These are phyloP conservation scores for Alternaria viburni DNA, from an alignment of 2,329 filamentous ascomycete species.

Conservation along the genomic window DNA sequence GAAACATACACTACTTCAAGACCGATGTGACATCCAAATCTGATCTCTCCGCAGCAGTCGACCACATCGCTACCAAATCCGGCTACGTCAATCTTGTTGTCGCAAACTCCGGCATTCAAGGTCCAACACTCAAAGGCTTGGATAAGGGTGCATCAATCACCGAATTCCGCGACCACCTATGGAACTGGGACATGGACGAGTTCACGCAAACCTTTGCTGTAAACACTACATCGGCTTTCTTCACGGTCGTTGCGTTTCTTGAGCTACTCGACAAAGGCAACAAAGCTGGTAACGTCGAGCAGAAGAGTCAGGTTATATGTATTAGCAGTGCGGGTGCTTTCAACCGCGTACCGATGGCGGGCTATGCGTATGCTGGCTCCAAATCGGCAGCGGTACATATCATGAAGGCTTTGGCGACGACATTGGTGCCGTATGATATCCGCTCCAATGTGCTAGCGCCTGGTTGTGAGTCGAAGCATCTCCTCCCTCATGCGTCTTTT, in stretches of 20 bases:
- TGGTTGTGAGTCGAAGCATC: conserved; percentile 34
- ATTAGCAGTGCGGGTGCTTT: conserved; percentile 9
- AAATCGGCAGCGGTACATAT: conserved; percentile 51
- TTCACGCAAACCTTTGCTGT: conserved; percentile 35
- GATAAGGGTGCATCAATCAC: not conserved
- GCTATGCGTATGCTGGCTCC: conserved; percentile 25
- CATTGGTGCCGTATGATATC: conserved; percentile 49
- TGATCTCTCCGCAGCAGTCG: conserved; percentile 19
- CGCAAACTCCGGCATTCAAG: conserved; percentile 28
- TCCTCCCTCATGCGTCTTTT: not conserved
- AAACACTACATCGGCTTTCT: conserved; percentile 50
- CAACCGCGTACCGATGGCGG: conserved; percentile 23
- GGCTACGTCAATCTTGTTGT: conserved; percentile 33
- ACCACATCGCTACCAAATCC: conserved; percentile 12
- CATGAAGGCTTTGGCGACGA: conserved; percentile 56
- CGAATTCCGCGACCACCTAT: conserved; percentile 8
- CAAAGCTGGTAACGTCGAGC: conserved; percentile 11
- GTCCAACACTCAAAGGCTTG: conserved; percentile 15
- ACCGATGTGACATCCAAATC: conserved; percentile 29
- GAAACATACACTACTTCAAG: conserved; percentile 17
- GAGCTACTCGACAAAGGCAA: conserved; percentile 51
- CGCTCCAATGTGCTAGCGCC: conserved; percentile 58
- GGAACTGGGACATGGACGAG: conserved; percentile 8
- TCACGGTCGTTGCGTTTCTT: conserved; percentile 50
- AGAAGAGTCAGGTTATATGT: conserved; percentile 6